These are phyloP conservation scores for Metroxylon sagu DNA, from an alignment of 176 grass and related monocot genomes.

Conservation along the genomic window DNA sequence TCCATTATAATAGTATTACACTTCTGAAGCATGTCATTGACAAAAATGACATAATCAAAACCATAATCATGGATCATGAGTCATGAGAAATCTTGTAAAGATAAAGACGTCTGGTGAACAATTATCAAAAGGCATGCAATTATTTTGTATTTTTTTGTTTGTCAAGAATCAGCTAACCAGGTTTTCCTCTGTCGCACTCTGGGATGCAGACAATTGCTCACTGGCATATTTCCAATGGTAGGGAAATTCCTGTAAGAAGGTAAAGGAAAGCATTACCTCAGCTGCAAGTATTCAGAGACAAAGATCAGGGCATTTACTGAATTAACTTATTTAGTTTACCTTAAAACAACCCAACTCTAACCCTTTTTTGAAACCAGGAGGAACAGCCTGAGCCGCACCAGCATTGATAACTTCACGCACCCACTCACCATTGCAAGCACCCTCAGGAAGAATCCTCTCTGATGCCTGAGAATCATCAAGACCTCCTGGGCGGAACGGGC, in stretches of 20 bases:
- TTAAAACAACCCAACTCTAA: conserved; percentile 70
- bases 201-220: conserved; percentile 8
- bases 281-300: background rate
- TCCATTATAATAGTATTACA: too few species aligned
- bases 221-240: conserved; percentile 33
- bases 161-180: conserved; percentile 3
- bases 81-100: background rate
- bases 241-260: conserved; percentile 51
- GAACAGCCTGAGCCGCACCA: conserved; percentile 31
- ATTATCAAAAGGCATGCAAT: too few species aligned
- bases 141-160: too few species aligned
- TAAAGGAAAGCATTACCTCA: background rate
- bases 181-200: conserved; percentile 5
- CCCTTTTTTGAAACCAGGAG: conserved; percentile 70
- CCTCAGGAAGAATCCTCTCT: conserved; percentile 36
- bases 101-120: too few species aligned
- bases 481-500: conserved; percentile 73
- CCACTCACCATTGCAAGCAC: conserved; percentile 57
- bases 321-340: conserved; percentile 23
- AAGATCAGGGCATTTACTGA: background rate
- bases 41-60: too few species aligned
- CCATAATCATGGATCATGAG: too few species aligned
- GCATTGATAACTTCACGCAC: conserved; percentile 49
- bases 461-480: conserved; percentile 17
- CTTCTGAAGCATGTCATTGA: too few species aligned